phyloP scores from a whole-genome alignment of 2,329 filamentous ascomycete genomes.

The Nannizzia gypsea region DNA sequence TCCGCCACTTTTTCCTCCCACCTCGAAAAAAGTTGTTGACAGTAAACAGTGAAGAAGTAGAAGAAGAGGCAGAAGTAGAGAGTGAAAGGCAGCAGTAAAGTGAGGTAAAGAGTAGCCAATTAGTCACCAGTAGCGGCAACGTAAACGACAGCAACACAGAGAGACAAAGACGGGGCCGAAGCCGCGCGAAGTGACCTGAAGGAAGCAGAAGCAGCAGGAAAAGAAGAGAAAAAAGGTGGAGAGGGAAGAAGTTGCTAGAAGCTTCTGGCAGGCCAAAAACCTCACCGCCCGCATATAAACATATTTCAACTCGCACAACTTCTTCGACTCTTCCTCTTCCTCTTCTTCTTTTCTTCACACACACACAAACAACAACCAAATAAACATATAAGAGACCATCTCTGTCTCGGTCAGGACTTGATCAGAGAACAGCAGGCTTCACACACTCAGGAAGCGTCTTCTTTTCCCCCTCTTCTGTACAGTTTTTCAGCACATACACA shows the following conservation, averaged over 20 bases:
- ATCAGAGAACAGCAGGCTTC: constrained; percentile 1
- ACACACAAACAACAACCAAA: constrained; percentile 1
- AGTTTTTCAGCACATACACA: neutral
- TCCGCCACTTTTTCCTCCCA: neutral
- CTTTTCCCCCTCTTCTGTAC: neutral
- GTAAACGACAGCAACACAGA: too few relatives aligned
- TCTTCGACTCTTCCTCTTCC: constrained; percentile 9
- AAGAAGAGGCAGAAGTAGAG: neutral
- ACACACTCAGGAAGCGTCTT: neutral
- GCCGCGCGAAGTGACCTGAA: neutral
- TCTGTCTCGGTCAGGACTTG: neutral
- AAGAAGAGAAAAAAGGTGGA: constrained; percentile 7
- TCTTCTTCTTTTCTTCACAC: constrained; percentile 10
- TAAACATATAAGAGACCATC: too few relatives aligned
- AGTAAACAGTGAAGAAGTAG: neutral
- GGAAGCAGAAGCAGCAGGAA: neutral
- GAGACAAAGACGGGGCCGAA: neutral
- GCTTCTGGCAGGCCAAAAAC: constrained; percentile 25
- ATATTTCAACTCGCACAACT: constrained; percentile 13
- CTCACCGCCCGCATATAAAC: constrained; percentile 34
- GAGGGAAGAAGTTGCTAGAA: constrained; percentile 24
- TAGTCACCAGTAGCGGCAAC: neutral
- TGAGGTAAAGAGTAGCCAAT: neutral
- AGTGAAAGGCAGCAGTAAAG: neutral
- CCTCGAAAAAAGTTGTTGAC: neutral